These are phyloP conservation scores for Pelargonium cotyledonis DNA, from an alignment of 441 rosid species.

Conservation along the genomic window DNA sequence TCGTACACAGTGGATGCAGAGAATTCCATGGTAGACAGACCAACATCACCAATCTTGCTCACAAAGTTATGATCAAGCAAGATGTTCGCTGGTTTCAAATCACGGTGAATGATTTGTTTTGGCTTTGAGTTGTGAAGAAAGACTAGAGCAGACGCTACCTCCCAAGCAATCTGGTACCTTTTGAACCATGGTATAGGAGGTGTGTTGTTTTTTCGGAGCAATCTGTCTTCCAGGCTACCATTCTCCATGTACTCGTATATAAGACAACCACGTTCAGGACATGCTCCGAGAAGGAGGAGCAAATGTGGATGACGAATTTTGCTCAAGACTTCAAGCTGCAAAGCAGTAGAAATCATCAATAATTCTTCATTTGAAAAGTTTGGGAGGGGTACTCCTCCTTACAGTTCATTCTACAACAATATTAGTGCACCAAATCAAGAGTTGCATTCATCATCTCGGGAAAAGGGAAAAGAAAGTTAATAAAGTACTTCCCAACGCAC, in stretches of 20 bases:
- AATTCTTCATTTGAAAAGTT: slow-evolving; percentile 14
- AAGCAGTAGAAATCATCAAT: slow-evolving; percentile 14
- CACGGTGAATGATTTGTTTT: slow-evolving; percentile 74
- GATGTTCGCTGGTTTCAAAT: slow-evolving; percentile 89
- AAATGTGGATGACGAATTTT: slow-evolving; percentile 80
- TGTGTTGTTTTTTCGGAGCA: slow-evolving; percentile 39
- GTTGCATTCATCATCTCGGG: no score
- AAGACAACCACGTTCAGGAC: slow-evolving; percentile 63
- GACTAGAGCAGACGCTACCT: slow-evolving; percentile 74
- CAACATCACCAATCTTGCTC: slow-evolving; percentile 90
- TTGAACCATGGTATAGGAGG: slow-evolving; percentile 80
- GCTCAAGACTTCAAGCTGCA: slow-evolving; percentile 79
- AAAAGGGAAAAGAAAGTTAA: not conserved
- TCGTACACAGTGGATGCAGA: slow-evolving; percentile 31
- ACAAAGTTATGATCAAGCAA: slow-evolving; percentile 72
- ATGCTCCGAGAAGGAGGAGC: slow-evolving; percentile 90
- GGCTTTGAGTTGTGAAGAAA: slow-evolving; percentile 83
- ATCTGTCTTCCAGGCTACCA: slow-evolving; percentile 74
- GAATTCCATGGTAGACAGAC: slow-evolving; percentile 64
- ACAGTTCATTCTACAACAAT: not conserved
- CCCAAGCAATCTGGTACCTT: slow-evolving; percentile 78
- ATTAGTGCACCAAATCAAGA: not conserved
- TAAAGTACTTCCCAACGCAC: not conserved
- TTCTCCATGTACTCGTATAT: slow-evolving; percentile 86
- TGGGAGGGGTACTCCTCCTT: not conserved